Conservation (phyloP, 352 stramenopile genomes). For the Pythium scleroteichum region DNA sequence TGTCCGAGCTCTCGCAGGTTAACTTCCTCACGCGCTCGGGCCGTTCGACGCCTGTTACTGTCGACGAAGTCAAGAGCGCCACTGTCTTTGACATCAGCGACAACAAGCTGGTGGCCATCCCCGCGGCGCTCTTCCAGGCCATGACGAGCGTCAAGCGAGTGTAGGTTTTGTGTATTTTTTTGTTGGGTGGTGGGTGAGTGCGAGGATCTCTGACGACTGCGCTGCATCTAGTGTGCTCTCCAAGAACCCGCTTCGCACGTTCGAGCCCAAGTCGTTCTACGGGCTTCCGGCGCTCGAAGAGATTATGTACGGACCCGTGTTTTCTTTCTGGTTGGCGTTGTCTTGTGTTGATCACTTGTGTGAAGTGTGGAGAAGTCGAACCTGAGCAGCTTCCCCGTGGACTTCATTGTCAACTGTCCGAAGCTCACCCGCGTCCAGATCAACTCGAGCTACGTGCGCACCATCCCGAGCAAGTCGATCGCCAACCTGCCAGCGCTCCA, state of each 20-base stretch:
- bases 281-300: conserved; percentile 41
- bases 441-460: conserved; percentile 39
- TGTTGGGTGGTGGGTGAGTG: neutral
- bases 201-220: neutral
- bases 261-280: conserved; percentile 51
- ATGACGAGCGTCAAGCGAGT: conserved; percentile 34
- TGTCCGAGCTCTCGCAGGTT: conserved; percentile 10
- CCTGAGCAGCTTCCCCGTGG: conserved; percentile 33
- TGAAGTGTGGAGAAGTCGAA: conserved; percentile 40
- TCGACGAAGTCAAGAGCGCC: conserved; percentile 31
- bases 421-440: conserved; percentile 41
- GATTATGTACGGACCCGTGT: conserved; percentile 36
- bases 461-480: conserved; percentile 30
- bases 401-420: conserved; percentile 41
- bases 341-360: no score
- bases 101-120: conserved; percentile 47
- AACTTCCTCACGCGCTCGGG: conserved; percentile 9
- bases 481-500: conserved; percentile 43
- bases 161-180: conserved; percentile 9
- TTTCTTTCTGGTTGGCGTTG: neutral
- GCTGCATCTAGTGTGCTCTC: conserved; percentile 32
- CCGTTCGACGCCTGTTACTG: conserved; percentile 17
- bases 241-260: conserved; percentile 52
- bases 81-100: conserved; percentile 45
- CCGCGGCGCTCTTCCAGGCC: conserved; percentile 44